Conservation (phyloP, 176 grass and related monocot genomes). For the Triticum turgidum region DNA sequence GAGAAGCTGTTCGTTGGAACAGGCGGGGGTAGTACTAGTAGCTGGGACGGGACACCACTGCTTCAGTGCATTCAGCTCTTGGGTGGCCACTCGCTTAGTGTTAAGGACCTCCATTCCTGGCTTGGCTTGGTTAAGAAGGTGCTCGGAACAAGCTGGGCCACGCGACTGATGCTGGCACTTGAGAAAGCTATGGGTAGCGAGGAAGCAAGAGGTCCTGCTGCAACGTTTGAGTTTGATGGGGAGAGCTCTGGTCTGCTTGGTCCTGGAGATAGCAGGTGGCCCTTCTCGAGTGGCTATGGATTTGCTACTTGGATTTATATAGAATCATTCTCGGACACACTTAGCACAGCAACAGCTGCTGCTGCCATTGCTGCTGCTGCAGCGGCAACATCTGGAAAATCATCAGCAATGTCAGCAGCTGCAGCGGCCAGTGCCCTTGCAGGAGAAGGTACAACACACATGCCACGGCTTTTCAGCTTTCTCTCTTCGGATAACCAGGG, state of each 20-base stretch:
- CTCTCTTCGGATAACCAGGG: conserved; percentile 91
- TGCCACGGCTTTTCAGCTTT: conserved; percentile 95
- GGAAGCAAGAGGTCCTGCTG: conserved; percentile 66
- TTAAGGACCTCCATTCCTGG: conserved; percentile 78
- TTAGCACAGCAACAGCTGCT: conserved; percentile 93
- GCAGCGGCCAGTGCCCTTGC: conserved; percentile 93
- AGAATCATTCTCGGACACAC: conserved; percentile 89
- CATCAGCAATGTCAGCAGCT: conserved; percentile 92
- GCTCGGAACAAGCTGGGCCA: conserved; percentile 63
- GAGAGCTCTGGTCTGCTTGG: conserved; percentile 94
- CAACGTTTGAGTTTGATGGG: conserved; percentile 89
- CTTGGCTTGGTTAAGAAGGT: conserved; percentile 67
- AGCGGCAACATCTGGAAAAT: conserved; percentile 85
- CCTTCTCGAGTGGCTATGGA: conserved; percentile 91
- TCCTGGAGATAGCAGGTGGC: conserved; percentile 91
- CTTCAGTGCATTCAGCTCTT: conserved; percentile 79
- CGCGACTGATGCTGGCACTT: conserved; percentile 54
- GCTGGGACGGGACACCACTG: conserved; percentile 64
- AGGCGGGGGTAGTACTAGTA: conserved; percentile 21
- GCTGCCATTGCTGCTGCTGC: conserved; percentile 92
- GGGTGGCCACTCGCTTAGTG: conserved; percentile 72
- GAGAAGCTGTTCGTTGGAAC: conserved; percentile 62
- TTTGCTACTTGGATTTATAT: conserved; percentile 97
- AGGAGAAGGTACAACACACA: conserved; percentile 91
- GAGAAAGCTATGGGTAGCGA: conserved; percentile 81